Conservation (phyloP, 495 filamentous ascomycete species). For the Podospora bellae-mahoneyi region DNA sequence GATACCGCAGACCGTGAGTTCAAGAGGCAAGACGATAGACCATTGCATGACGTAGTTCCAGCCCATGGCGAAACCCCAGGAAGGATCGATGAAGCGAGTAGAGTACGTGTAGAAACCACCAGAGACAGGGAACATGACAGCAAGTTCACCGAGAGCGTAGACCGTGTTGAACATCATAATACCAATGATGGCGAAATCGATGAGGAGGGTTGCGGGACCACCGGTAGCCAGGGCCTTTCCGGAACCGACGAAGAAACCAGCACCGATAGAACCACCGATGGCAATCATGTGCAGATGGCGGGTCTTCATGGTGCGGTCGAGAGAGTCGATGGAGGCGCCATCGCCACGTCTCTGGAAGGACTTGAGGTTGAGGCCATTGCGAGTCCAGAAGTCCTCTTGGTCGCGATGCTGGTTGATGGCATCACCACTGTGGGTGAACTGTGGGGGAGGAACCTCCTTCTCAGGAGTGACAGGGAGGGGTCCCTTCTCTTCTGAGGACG, state of each 20-base stretch:
- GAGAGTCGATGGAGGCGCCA: slow-evolving; percentile 31
- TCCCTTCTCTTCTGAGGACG: slow-evolving; percentile 32
- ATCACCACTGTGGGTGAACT: slow-evolving; percentile 26
- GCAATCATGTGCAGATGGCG: slow-evolving; percentile 75
- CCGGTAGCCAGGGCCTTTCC: slow-evolving; percentile 45
- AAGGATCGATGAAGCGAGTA: slow-evolving; percentile 69
- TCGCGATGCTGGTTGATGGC: slow-evolving; percentile 17
- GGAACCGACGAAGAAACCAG: slow-evolving; percentile 57
- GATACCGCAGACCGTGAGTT: slow-evolving; percentile 52
- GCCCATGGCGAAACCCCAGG: slow-evolving; percentile 85
- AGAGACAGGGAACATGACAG: slow-evolving; percentile 66
- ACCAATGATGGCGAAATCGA: slow-evolving; percentile 56
- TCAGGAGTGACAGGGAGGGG: slow-evolving; percentile 18
- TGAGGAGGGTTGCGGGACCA: slow-evolving; percentile 48
- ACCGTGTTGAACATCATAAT: slow-evolving; percentile 57
- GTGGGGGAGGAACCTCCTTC: slow-evolving; percentile 27
- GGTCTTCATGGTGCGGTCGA: slow-evolving; percentile 60
- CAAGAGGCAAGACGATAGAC: slow-evolving; percentile 55
- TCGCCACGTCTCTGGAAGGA: slow-evolving; percentile 49
- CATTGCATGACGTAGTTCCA: slow-evolving; percentile 73
- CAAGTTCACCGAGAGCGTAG: slow-evolving; percentile 70
- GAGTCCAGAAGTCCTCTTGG: slow-evolving; percentile 44
- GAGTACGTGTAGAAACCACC: slow-evolving; percentile 63
- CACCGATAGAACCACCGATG: slow-evolving; percentile 69
- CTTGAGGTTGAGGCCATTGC: slow-evolving; percentile 49